phyloP scores from a whole-genome alignment of 1,284 basidiomycete species.

The Tylopilus sp. region DNA sequence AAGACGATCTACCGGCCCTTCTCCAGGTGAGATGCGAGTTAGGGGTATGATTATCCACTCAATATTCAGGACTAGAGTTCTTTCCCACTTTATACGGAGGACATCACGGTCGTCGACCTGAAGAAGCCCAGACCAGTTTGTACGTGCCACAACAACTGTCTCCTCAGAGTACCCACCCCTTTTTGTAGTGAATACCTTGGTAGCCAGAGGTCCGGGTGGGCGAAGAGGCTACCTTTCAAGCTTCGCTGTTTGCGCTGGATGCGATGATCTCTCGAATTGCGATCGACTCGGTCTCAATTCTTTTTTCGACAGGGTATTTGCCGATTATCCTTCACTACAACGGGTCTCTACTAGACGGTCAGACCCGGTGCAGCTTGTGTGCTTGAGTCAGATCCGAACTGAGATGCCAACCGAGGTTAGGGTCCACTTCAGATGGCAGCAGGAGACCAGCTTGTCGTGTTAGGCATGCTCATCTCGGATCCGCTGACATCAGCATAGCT shows the following conservation, averaged over 20 bases:
- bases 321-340: slow-evolving; percentile 63
- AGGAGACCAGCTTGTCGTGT: slow-evolving; percentile 63
- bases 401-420: slow-evolving; percentile 36
- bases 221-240: too few relatives aligned
- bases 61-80: slow-evolving; percentile 64
- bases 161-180: too few relatives aligned
- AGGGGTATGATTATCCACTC: not conserved
- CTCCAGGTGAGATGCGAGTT: slow-evolving; percentile 36
- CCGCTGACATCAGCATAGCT: slow-evolving; percentile 60
- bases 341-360: slow-evolving; percentile 16
- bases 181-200: too few relatives aligned
- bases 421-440: slow-evolving; percentile 66
- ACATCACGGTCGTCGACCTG: slow-evolving; percentile 69
- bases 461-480: slow-evolving; percentile 64
- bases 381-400: slow-evolving; percentile 28
- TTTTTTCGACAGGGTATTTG: slow-evolving; percentile 59
- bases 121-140: slow-evolving; percentile 73
- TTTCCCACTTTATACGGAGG: slow-evolving; percentile 66
- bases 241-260: too few relatives aligned
- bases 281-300: too few relatives aligned
- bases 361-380: slow-evolving; percentile 31
- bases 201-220: too few relatives aligned
- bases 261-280: too few relatives aligned
- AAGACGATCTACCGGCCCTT: slow-evolving; percentile 78
- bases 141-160: slow-evolving; percentile 53